Evolutionary conservation across 371 early-diverging fungal genomes (phyloP), one percentile per base, ranked within the genome.

Genomic region (Synchytrium microbalum): DNA sequence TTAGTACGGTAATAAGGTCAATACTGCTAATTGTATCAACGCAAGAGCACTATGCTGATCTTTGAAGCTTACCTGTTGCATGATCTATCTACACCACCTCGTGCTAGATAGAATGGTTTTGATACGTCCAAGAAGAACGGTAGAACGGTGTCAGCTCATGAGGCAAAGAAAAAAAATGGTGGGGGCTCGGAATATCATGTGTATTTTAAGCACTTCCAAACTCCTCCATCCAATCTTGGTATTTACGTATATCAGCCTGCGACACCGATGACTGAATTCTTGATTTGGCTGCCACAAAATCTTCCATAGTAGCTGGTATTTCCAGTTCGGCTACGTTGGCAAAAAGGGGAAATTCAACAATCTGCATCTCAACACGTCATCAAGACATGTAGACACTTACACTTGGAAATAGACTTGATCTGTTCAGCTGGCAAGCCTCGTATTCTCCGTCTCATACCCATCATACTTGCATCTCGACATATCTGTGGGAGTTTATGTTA

Each of bases 381-480:
- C 63, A 29, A 59, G 53, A 53, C 23, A 14, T 25, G 1, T 25
- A 51, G 16, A 30, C 3, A 28, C 58, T 16, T 30, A 79, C 77
- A 76, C 68, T 78, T 78, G 24, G 75, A 67, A 14, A 84, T 63
- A 14, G 32, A 61, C 32, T 71, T 69, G 56, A 84, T 84, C 63
- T 84, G 74, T 2, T 79, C 81, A 1, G 81, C 70, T 1, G 66
- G 73, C 61, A 81, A 54, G 2, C 82, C 82, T 2, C 71, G 70
- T 38, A 84, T 82, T 2, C 73, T 59, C 53, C 73, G 70, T 19
- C 84, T 67, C 81, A 84, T 81, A n/a, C 72, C 64, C 84, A 82
- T 82, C 80, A 83, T 79, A 54, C 74, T 63, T 0, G 84, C 84
- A 62, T 83, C 84, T 13, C 84, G 74, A 62, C 81, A 82, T 25